Percentiles rank a stretch among this genome's conserved stretches.
These are phyloP conservation scores for Saccharomyces eubayanus DNA, from an alignment of 805 yeast species.

Conservation along the genomic window DNA sequence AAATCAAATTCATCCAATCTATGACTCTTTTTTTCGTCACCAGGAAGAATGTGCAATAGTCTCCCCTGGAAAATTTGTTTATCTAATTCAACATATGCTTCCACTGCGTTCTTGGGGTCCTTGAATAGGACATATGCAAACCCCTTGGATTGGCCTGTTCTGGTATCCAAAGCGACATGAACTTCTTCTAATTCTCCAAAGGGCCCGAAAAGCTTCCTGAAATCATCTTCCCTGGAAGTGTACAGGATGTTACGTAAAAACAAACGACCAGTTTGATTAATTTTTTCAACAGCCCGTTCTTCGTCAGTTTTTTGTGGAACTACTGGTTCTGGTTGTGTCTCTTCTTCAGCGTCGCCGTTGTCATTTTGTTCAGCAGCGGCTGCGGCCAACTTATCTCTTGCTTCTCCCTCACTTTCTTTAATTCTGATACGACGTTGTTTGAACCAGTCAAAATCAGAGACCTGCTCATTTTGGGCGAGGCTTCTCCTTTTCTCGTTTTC, in stretches of 20 bases:
- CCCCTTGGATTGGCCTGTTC: constrained; percentile 87
- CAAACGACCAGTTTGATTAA: constrained; percentile 65
- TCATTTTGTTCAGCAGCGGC: neutral
- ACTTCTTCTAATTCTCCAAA: constrained; percentile 80
- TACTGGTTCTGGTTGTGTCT: constrained; percentile 18
- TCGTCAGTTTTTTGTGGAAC: constrained; percentile 32
- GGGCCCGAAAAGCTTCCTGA: constrained; percentile 49
- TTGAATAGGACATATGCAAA: constrained; percentile 75
- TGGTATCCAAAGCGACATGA: constrained; percentile 84
- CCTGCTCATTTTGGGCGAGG: constrained; percentile 40
- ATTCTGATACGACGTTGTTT: constrained; percentile 67
- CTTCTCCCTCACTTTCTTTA: constrained; percentile 36
- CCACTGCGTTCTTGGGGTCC: constrained; percentile 62
- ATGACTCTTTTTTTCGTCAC: constrained; percentile 72
- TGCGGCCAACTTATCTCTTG: constrained; percentile 7
- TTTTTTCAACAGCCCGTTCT: constrained; percentile 42
- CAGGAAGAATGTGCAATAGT: constrained; percentile 81
- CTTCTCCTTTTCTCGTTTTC: constrained; percentile 19
- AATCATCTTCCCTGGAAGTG: constrained; percentile 71
- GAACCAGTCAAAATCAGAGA: constrained; percentile 84
- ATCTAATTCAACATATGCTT: constrained; percentile 68
- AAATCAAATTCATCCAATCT: constrained; percentile 84
- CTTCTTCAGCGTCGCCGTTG: constrained; percentile 2
- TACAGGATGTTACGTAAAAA: constrained; percentile 83
- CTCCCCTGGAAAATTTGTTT: constrained; percentile 92